Evolutionary conservation across 1,284 basidiomycete genomes (phyloP).

Genomic region (Cystobasidiaceae sp.): DNA sequence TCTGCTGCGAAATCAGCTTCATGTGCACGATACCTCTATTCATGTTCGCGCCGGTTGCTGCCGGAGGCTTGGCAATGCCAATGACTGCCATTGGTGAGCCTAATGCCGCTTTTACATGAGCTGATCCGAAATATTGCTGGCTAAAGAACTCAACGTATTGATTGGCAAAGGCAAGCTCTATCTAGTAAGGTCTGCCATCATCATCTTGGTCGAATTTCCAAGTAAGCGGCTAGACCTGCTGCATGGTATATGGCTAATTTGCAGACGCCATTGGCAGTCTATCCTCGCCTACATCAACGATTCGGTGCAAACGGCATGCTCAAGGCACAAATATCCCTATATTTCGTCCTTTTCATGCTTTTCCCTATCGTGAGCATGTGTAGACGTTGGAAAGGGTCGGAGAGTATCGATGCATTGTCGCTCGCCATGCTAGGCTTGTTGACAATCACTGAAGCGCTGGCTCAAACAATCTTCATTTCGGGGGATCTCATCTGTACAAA

Average conservation of each 20-base stretch:
- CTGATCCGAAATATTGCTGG: neutral
- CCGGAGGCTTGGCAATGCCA: conserved; percentile 8
- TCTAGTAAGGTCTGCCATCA: neutral
- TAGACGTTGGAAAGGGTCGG: neutral
- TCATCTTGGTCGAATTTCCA: conserved; percentile 15
- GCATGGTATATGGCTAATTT: neutral
- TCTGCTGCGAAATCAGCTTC: conserved; percentile 9
- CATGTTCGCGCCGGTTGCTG: conserved; percentile 6
- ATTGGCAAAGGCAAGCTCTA: neutral
- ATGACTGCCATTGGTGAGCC: conserved; percentile 5
- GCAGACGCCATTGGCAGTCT: neutral
- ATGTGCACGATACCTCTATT: conserved; percentile 5
- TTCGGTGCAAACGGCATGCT: conserved; percentile 8
- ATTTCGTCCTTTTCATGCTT: conserved; percentile 2
- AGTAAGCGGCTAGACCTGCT: neutral
- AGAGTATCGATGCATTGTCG: neutral
- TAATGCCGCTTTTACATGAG: too few relatives aligned
- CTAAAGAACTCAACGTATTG: too few relatives aligned
- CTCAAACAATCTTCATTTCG: conserved; percentile 62
- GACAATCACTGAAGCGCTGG: conserved; percentile 59
- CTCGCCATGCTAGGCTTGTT: neutral
- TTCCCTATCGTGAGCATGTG: neutral
- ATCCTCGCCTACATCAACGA: conserved; percentile 15
- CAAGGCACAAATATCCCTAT: conserved; percentile 10
- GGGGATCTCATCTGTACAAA: conserved; percentile 18